Base-by-base conservation (phyloP, 352 stramenopile species). In the Peronosclerospora sorghi region DNA sequence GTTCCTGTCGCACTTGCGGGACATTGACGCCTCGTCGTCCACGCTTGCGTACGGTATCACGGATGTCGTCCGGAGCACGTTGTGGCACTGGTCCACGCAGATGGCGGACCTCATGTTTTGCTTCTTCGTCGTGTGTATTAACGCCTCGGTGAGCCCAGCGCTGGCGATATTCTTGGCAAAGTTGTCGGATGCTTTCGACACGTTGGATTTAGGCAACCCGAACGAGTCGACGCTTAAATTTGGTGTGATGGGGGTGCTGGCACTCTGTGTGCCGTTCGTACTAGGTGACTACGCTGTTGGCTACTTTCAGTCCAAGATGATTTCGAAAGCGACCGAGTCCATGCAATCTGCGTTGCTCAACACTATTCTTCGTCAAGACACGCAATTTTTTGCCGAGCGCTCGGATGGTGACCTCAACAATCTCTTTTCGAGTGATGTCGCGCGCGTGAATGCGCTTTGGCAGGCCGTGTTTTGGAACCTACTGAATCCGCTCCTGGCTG, bases 301-400 rank as follows among this genome's bases (percentile, higher is more conserved):
- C 30, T 91, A 86, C 51, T 93, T 93, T 61, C 81, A 93, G 59
- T 88, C 75, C 41, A 93, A 93, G 40, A 93, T 93, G 81, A 93
- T 93, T 42, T 78, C 77, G 19, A 93, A 90, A 56, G 81, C 81
- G 13, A 90, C 77, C 0, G 75, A 89, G 40, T 68, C 62, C 35
- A 68, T 93, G 53, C 77, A 93, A 49, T 68, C 54, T 29, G 73
- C 59, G 18, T 42, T 93, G 39, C 65, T 93, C 3, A 59, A 80
- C 39, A 93, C 82, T 44, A 87, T 93, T 30, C 45, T 93, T 17
- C 74, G 67, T 41, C 81, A 93, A 41, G 59, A 77, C 42, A 88
- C 77, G 9, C 54, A 67, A 27, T 93, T 93, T 45, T 93, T 93
- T 20, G 73, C 73, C 0, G 78, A 86, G 37, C 73, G 81, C 13